Base-by-base conservation (phyloP, 495 filamentous ascomycete species). In the Hyaloscypha hepaticicola region DNA sequence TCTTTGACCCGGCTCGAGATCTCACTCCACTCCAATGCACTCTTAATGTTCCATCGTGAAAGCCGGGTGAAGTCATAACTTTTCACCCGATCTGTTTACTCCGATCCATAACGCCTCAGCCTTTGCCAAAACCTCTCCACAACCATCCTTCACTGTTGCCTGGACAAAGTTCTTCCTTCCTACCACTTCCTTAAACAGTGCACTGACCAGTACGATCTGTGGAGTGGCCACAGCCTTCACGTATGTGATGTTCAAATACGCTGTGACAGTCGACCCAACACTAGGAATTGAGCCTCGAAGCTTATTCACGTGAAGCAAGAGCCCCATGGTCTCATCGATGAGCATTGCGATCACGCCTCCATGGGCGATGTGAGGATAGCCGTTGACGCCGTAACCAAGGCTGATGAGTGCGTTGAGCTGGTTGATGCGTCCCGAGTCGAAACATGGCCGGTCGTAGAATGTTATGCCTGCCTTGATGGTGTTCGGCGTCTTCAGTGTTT, bases 341-440 rank as follows among this genome's bases (percentile, higher is more conserved):
- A 89, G 73, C 1, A 82, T 78, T 21, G 77, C 79, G 25, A 85
- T 76, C 53, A 86, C 77, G 19, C 85, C 87, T 24, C 86, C 87
- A 70, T 89, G 87, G 38, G 77, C 74, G 19, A 84, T 75, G 7
- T 77, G 75, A 24, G 81, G 73, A 67, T 81, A 81, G 3, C 87
- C 86, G 66, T 85, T 84, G 55, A 90, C 57, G 29, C 77, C 79
- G 16, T 72, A 72, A 21, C 82, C 83, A 1, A 87, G 72, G 12
- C 77, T 79, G 5, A 86, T 38, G 45, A 87, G 74, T 7, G 73
- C 71, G 34, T 73, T 72, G 52, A 84, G 29, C 56, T 81, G 75
- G n/a, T 72, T 66, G 38, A 83, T 71, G 7, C 27, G 31, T 14
- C 16, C 31, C 5, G 28, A 5, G 7, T 58, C 57, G 9, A 63